phyloP scores from a whole-genome alignment of 305 asterid species.

The Nicotiana rustica region DNA sequence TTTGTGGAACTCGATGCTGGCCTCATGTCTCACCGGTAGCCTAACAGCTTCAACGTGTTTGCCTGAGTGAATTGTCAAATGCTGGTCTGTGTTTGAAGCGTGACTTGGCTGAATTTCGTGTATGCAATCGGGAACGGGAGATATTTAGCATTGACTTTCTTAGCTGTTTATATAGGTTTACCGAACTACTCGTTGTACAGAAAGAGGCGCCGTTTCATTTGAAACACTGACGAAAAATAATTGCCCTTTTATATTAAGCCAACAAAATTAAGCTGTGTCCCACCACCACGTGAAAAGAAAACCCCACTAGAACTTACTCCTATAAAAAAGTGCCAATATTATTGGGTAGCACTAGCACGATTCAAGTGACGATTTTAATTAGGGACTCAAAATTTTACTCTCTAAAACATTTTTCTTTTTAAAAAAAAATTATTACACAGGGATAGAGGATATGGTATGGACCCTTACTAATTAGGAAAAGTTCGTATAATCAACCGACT shows the following conservation, averaged over 20 bases:
- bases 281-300: constrained; percentile 36
- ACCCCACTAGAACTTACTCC: constrained; percentile 8
- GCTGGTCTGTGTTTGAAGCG: constrained; percentile 2
- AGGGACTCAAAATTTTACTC: background rate
- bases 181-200: background rate
- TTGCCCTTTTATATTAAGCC: background rate
- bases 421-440: too few relatives aligned
- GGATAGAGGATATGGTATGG: too few relatives aligned
- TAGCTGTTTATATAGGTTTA: background rate
- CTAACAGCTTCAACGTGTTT: background rate
- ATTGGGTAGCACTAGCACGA: background rate
- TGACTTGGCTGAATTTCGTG: background rate
- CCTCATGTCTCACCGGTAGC: background rate
- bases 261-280: background rate
- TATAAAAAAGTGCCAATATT: constrained; percentile 24
- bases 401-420: background rate
- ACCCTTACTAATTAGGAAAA: too few relatives aligned
- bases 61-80: background rate
- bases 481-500: too few relatives aligned
- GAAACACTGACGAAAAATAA: background rate
- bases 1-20: constrained; percentile 13
- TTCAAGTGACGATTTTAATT: background rate
- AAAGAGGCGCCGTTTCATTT: constrained; percentile 17
- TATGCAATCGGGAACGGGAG: background rate
- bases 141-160: background rate